Evolutionary conservation across 176 grass and related monocot species (phyloP).

Genomic region (Avena insularis): DNA sequence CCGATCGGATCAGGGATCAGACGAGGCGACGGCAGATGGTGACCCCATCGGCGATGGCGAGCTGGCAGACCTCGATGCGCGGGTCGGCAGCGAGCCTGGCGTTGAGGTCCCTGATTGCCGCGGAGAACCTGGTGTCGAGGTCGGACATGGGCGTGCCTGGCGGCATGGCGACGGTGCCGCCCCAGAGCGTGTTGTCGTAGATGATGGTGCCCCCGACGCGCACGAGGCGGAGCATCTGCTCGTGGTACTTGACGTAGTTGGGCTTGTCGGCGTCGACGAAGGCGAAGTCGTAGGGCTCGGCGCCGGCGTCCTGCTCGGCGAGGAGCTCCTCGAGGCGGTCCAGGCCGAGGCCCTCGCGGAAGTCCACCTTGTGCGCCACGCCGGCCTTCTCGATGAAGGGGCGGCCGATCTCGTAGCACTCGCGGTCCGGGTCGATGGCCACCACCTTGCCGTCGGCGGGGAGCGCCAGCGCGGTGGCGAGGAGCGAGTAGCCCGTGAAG

Average conservation of each 20-base stretch:
- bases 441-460: conserved; percentile 26
- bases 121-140: conserved; percentile 25
- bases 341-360: conserved; percentile 27
- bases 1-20: neutral
- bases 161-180: conserved; percentile 22
- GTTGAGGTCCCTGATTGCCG: conserved; percentile 27
- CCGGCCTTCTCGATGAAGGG: conserved; percentile 36
- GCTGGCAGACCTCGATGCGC: conserved; percentile 31
- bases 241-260: conserved; percentile 27
- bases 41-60: conserved; percentile 26
- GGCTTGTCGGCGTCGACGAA: conserved; percentile 36
- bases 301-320: conserved; percentile 1
- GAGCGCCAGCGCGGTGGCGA: conserved; percentile 11
- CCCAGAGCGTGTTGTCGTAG: conserved; percentile 33
- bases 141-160: conserved; percentile 15
- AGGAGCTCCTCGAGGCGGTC: conserved; percentile 7
- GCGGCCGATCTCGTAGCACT: conserved; percentile 5
- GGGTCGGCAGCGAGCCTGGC: conserved; percentile 29
- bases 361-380: conserved; percentile 26
- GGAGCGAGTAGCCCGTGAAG: conserved; percentile 62
- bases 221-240: neutral
- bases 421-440: conserved; percentile 14
- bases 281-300: conserved; percentile 6
- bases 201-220: conserved; percentile 31
- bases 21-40: conserved; percentile 31